Percentiles rank a stretch among this genome's conserved stretches.
Evolutionary conservation across 164 flowering plant genomes (phyloP).

Genomic region (Macadamia tetraphylla): DNA sequence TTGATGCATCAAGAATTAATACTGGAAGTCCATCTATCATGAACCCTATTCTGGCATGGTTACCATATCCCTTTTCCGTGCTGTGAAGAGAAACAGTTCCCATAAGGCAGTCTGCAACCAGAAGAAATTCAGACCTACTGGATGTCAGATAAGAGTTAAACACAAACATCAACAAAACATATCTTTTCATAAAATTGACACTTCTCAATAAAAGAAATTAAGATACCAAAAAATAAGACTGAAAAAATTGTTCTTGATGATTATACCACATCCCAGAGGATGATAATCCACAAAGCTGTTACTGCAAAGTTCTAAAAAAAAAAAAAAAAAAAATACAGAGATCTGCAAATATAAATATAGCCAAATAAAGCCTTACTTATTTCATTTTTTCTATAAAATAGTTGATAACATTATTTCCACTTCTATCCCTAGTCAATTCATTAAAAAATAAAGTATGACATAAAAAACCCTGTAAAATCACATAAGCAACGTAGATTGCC

Average conservation of each 20-base stretch:
- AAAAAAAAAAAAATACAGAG: too few relatives aligned
- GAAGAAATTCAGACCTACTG: conserved; percentile 44
- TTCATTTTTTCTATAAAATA: too few relatives aligned
- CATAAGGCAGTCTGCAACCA: conserved; percentile 24
- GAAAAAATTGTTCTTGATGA: background rate
- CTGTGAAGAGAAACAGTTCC: conserved; percentile 9
- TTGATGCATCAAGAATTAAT: conserved; percentile 33
- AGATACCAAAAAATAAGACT: too few relatives aligned
- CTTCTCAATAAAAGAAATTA: background rate
- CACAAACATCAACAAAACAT: background rate
- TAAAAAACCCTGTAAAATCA: too few relatives aligned
- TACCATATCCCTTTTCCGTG: conserved; percentile 8
- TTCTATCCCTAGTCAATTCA: too few relatives aligned
- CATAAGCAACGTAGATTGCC: too few relatives aligned
- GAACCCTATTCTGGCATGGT: conserved; percentile 11
- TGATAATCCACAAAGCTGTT: background rate
- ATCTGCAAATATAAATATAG: too few relatives aligned
- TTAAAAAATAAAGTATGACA: too few relatives aligned
- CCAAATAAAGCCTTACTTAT: too few relatives aligned
- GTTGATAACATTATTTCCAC: too few relatives aligned
- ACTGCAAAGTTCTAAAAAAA: too few relatives aligned
- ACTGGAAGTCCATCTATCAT: conserved; percentile 29
- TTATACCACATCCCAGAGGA: background rate
- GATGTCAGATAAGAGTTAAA: conserved; percentile 23
- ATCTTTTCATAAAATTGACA: background rate